Evolutionary conservation across 2,329 filamentous ascomycete species (phyloP).

Genomic region (Colletotrichum musicola): DNA sequence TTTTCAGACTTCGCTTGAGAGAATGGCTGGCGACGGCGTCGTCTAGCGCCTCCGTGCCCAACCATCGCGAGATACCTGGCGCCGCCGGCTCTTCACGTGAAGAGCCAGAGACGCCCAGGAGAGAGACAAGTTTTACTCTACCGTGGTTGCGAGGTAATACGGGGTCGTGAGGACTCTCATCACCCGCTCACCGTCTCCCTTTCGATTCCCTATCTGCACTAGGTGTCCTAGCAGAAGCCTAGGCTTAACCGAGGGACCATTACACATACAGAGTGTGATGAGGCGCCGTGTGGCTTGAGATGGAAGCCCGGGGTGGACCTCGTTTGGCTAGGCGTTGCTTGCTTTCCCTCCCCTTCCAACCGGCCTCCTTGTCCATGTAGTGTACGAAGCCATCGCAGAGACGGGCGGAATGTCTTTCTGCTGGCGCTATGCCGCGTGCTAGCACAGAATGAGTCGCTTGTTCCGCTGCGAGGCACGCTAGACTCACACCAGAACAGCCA

Average conservation of each 20-base stretch:
- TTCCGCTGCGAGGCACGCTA: constrained; percentile 36
- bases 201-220: no score
- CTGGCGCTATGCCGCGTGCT: constrained; percentile 30
- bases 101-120: neutral
- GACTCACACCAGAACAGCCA: constrained; percentile 38
- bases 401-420: constrained; percentile 2
- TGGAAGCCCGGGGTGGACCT: neutral
- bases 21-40: constrained; percentile 34
- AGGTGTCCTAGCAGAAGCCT: no score
- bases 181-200: neutral
- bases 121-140: neutral
- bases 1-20: constrained; percentile 31
- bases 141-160: neutral
- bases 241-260: neutral
- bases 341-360: constrained; percentile 17
- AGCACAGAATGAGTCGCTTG: constrained; percentile 29
- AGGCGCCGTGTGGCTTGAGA: constrained; percentile 24
- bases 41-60: constrained; percentile 36
- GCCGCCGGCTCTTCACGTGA: constrained; percentile 22
- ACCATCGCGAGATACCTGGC: constrained; percentile 24
- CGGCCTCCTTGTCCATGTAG: constrained; percentile 1
- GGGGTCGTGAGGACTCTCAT: constrained; percentile 6
- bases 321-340: constrained; percentile 24
- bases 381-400: constrained; percentile 23
- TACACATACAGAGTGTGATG: constrained; percentile 5